Percentiles rank a stretch among this genome's conserved stretches.
Evolutionary conservation across 306 rosid species (phyloP).

Genomic region (Lotus japonicus): DNA sequence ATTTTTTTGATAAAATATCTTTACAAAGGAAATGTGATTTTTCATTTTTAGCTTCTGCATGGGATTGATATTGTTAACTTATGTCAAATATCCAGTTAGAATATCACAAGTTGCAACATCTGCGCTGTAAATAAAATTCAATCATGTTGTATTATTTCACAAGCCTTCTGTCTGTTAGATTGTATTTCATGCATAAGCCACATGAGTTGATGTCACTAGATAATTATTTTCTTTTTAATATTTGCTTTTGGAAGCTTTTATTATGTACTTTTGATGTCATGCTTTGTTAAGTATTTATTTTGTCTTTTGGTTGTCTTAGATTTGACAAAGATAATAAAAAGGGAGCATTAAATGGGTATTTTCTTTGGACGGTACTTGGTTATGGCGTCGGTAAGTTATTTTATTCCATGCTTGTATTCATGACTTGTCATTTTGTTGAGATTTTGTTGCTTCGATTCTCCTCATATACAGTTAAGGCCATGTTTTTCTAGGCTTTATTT

Average conservation of each 20-base stretch:
- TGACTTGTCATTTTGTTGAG: background rate
- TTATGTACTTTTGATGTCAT: background rate
- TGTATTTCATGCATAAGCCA: slow-evolving; percentile 1
- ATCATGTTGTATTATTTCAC: background rate
- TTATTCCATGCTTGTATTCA: background rate
- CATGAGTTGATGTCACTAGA: background rate
- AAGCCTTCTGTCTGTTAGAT: background rate
- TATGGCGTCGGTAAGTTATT: slow-evolving; percentile 78
- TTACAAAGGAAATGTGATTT: too few relatives aligned
- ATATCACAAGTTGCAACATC: background rate
- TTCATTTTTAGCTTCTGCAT: too few relatives aligned
- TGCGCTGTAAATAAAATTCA: background rate
- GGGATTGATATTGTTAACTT: background rate
- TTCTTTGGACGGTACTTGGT: slow-evolving; percentile 73
- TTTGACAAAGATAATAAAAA: slow-evolving; percentile 77
- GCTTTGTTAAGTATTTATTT: slow-evolving; percentile 9
- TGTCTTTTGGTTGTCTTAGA: slow-evolving; percentile 43
- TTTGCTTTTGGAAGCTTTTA: background rate
- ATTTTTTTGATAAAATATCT: background rate
- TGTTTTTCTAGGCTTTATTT: background rate
- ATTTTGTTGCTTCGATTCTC: background rate
- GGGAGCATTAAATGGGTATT: slow-evolving; percentile 56
- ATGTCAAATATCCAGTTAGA: background rate
- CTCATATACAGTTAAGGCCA: background rate
- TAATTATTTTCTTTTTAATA: background rate